These are phyloP conservation scores for Lichenothelia convexa DNA, from an alignment of 495 filamentous ascomycete genomes.

Conservation along the genomic window DNA sequence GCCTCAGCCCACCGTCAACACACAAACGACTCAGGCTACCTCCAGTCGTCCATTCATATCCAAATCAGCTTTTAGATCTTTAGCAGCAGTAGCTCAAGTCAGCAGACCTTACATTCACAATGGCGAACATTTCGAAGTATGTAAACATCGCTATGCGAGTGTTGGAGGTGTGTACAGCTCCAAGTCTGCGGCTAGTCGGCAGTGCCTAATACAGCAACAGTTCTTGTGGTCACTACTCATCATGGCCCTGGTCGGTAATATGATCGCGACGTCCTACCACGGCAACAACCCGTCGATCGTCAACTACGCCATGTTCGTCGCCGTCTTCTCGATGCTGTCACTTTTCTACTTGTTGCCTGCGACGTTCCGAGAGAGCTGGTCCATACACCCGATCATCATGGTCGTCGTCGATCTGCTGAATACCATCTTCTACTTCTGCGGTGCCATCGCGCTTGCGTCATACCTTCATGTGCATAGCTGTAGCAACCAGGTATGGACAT, in stretches of 20 bases:
- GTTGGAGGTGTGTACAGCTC: conserved; percentile 4
- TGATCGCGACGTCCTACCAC: conserved; percentile 35
- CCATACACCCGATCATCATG: conserved; percentile 34
- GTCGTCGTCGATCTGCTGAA: conserved; percentile 40
- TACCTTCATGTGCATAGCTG: conserved; percentile 42
- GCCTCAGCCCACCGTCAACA: neutral
- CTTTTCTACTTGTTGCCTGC: conserved; percentile 43
- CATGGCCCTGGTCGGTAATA: conserved; percentile 49
- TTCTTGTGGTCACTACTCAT: conserved; percentile 50
- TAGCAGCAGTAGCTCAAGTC: too few species aligned
- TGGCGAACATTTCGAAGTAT: conserved; percentile 1
- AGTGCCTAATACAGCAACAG: conserved; percentile 16
- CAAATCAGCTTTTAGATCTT: too few species aligned
- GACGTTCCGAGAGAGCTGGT: conserved; percentile 29
- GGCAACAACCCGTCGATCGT: conserved; percentile 39
- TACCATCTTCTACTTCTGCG: conserved; percentile 45
- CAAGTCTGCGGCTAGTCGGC: conserved; percentile 3
- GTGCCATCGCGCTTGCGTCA: conserved; percentile 45
- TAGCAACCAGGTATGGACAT: conserved; percentile 37
- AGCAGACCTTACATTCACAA: too few species aligned
- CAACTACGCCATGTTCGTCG: conserved; percentile 50
- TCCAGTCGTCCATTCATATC: too few species aligned
- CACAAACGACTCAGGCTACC: too few species aligned
- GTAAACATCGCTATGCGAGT: conserved; percentile 7
- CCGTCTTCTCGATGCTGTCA: conserved; percentile 46